These are phyloP conservation scores for Thecaphora frezii DNA, from an alignment of 1,284 basidiomycete genomes.

Conservation along the genomic window DNA sequence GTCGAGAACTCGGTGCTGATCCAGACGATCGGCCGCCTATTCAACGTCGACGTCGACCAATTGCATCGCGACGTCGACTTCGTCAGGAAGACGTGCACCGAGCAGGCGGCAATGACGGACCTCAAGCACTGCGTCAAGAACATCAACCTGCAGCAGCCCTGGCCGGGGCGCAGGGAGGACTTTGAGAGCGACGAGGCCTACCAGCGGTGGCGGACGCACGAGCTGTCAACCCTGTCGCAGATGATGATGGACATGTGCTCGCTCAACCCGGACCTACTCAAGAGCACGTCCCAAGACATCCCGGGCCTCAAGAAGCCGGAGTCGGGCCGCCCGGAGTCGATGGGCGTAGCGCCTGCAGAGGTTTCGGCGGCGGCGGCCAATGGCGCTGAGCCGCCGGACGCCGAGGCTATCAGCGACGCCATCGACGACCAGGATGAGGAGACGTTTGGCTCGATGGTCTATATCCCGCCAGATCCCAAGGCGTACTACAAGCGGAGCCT, in stretches of 20 bases:
- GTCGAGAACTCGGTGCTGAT: conserved; percentile 36
- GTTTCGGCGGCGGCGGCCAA: background rate
- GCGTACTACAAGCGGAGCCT: conserved; percentile 82
- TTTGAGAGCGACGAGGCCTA: conserved; percentile 79
- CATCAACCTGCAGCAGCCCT: conserved; percentile 78
- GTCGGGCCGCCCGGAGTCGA: conserved; percentile 18
- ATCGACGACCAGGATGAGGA: conserved; percentile 36
- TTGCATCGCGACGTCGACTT: conserved; percentile 76
- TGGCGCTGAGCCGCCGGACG: conserved; percentile 8
- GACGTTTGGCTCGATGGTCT: conserved; percentile 66
- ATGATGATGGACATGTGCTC: conserved; percentile 85
- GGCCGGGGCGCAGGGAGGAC: conserved; percentile 83
- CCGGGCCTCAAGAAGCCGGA: conserved; percentile 7
- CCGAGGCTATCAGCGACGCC: conserved; percentile 18
- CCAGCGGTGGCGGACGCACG: conserved; percentile 79
- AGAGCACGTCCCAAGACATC: conserved; percentile 62
- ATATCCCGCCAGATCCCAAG: conserved; percentile 84
- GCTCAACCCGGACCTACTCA: conserved; percentile 81
- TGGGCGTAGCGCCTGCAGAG: conserved; percentile 5
- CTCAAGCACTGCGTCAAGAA: conserved; percentile 83
- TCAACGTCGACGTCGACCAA: conserved; percentile 71
- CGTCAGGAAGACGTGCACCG: conserved; percentile 71
- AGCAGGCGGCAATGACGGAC: conserved; percentile 60
- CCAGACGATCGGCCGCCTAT: conserved; percentile 71
- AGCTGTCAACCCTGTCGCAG: conserved; percentile 81